Percentiles rank a stretch among this genome's conserved stretches.
phyloP scores from a whole-genome alignment of 2,329 filamentous ascomycete species.

The Curvularia sp. region DNA sequence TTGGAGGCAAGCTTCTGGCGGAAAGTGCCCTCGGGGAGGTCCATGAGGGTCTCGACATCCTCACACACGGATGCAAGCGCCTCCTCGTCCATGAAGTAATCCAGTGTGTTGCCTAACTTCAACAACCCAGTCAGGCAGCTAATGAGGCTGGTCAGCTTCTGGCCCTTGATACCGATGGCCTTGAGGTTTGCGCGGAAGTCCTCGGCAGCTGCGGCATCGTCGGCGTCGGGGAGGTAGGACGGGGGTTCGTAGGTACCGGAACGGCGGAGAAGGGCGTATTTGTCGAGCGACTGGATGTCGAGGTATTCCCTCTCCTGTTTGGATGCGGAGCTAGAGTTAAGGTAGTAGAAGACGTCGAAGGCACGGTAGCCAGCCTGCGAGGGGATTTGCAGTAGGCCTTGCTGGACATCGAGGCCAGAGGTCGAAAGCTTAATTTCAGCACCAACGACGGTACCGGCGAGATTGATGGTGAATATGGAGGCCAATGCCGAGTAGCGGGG shows the following conservation, averaged over 20 bases:
- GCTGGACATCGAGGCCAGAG: constrained; percentile 83
- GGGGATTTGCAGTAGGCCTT: constrained; percentile 82
- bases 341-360: constrained; percentile 98
- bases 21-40: constrained; percentile 84
- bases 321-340: constrained; percentile 89
- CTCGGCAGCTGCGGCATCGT: constrained; percentile 90
- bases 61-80: constrained; percentile 85
- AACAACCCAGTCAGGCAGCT: constrained; percentile 84
- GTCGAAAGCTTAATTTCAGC: constrained; percentile 81
- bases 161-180: constrained; percentile 91
- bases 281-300: constrained; percentile 75
- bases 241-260: constrained; percentile 88
- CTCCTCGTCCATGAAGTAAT: constrained; percentile 84
- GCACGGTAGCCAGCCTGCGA: constrained; percentile 82
- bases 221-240: constrained; percentile 86
- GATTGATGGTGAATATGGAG: constrained; percentile 79
- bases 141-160: constrained; percentile 80
- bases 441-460: constrained; percentile 78
- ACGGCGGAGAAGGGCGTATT: constrained; percentile 78
- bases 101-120: constrained; percentile 89
- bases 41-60: constrained; percentile 85
- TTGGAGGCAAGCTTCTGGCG: constrained; percentile 79
- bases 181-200: constrained; percentile 89
- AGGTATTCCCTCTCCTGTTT: constrained; percentile 88
- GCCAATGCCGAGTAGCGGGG: constrained; percentile 81